Base-by-base conservation (phyloP, 179 eudicot species). In the Actinidia polygama region DNA sequence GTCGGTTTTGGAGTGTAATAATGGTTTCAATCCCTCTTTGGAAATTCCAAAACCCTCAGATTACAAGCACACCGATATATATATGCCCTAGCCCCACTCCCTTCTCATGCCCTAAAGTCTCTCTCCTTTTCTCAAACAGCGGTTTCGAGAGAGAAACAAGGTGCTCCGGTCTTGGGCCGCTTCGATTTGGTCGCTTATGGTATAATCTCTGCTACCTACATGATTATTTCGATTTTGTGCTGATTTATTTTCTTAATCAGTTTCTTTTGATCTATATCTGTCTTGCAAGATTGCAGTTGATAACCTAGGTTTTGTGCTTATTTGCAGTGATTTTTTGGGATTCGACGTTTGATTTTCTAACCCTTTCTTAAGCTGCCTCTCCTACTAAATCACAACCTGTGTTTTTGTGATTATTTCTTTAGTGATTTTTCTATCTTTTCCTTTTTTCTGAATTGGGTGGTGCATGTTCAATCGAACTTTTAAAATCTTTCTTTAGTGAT, bases 1-100 rank as follows among this genome's bases (percentile, higher is more conserved):
- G 55, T 47, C 75, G 46, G 55, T 71, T 71, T 19, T 16, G 55
- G 19, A 70, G 75, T 6, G 75, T 70, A 70, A 70, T 70, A 16
- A 70, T 70, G 53, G 75, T 70, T 46, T 19, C 54, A 44, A 70
- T 70, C 75, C 21, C 55, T 50, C 53, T 70, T 44, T 44, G 53
- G 74, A 70, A 36, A 18, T 3, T 30, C 21, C 73, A 14, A 26
- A 19, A 71, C 75, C 26, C 19, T 46, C 55, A 71, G 75, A 71
- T 71, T 71, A 47, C 75, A n/a, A 64, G 50, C 55, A 71, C 23
- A 4, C 61, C 63, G 10, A 15, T 5, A 47, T 71, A 47, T 71
- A 71, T 71, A 40, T 46, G 8, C 75, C 75, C 75, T 47, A 19
- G n/a, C 26, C 16, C 12, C 54, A 14, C 75, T 71, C 75, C 18